Evolutionary conservation across 164 flowering plant species (phyloP), one percentile per base, ranked within the genome.

Genomic region (Macadamia tetraphylla): DNA sequence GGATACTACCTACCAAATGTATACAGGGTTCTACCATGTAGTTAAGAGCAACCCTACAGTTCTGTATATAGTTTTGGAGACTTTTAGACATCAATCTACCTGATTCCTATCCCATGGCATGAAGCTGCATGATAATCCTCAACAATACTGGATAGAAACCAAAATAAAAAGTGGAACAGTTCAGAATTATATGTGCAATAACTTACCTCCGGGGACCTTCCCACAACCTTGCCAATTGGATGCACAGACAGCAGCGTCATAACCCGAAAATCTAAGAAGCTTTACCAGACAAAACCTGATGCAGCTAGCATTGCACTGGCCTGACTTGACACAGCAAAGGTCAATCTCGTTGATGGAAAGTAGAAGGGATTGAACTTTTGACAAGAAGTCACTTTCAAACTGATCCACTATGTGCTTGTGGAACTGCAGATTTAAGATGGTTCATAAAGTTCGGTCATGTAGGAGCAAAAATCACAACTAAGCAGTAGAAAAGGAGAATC

Each of bases 181-280:
- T 43, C 23, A 49, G 6, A 14, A 17, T 53, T 14, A 17, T 11
- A 13, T n/a, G 15, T 53, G 13, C 15, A 11, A 4, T 17, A 9
- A 48, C 69, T 66, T 90, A 90, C 97, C 98, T 82, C 97, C 97
- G 67, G 98, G 98, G 56, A 90, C 95, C 71, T 89, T 93, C 74
- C 85, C 83, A 67, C 72, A 69, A 31, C 82, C 84, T 76, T 79
- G 88, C 98, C 98, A 93, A 64, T 80, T 84, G 53, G 94, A 72
- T 11, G 80, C 29, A 70, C 98, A 93, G 3, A 90, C 87, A 51
- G 90, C 97, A 69, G 97, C 98, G 83, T 93, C 92, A 74, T 86
- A 85, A 35, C 97, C 98, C 62, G 92, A 80, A 14, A 71, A 77
- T 70, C 94, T 79, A 72, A 93, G 76, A 61, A 82, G 90, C 84